phyloP scores from a whole-genome alignment of 225 moss, liverwort and hornwort genomes.

The Antitrichia curtipendula region DNA sequence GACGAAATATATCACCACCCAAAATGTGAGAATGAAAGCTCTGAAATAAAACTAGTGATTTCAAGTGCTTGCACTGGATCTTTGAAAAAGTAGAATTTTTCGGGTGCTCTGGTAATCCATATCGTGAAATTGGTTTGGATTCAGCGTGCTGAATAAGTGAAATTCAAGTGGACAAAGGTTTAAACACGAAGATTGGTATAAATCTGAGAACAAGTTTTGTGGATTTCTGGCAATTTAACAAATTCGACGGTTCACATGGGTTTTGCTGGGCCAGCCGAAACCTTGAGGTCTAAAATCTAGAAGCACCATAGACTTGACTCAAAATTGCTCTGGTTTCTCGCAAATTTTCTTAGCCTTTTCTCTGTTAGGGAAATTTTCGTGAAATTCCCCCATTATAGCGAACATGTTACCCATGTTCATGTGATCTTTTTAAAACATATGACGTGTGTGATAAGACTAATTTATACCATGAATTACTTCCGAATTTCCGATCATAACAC shows the following conservation, averaged over 20 bases:
- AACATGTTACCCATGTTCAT: background rate
- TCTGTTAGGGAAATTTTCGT: background rate
- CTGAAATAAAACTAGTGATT: background rate
- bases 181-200: background rate
- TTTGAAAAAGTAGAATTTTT: background rate
- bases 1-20: background rate
- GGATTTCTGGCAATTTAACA: background rate
- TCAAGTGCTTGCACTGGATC: background rate
- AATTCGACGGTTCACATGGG: background rate
- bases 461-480: too few species aligned
- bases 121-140: background rate
- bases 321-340: background rate
- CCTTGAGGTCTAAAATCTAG: background rate
- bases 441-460: background rate
- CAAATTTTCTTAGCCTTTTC: too few species aligned
- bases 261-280: background rate
- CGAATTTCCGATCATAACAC: too few species aligned
- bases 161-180: background rate
- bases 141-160: background rate
- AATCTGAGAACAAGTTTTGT: background rate
- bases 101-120: background rate
- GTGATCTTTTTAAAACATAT: background rate
- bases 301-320: background rate
- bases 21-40: background rate
- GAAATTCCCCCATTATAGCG: background rate